These are phyloP conservation scores for Lactarius sp. DNA, from an alignment of 768 basidiomycete species.

Conservation along the genomic window DNA sequence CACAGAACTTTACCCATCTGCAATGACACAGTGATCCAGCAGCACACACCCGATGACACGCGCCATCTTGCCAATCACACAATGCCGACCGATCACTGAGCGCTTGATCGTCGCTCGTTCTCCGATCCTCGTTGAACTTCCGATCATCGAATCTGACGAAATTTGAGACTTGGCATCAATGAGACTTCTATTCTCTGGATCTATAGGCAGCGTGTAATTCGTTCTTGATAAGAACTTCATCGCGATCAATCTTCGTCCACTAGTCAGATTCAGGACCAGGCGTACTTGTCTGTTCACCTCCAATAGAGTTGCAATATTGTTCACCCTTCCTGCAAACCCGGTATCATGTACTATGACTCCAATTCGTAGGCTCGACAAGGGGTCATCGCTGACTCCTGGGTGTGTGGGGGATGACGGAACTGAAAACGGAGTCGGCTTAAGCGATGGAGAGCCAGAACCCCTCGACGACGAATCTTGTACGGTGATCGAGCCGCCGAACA, in stretches of 20 bases:
- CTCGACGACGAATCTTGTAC: constrained; percentile 5
- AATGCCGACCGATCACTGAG: constrained; percentile 58
- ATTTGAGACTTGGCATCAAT: constrained; percentile 82
- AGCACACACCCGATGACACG: constrained; percentile 79
- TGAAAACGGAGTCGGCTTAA: constrained; percentile 35
- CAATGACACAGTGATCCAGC: constrained; percentile 84
- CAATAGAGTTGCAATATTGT: constrained; percentile 70
- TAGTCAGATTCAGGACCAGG: constrained; percentile 7
- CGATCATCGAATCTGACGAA: constrained; percentile 76
- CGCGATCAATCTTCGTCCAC: constrained; percentile 23
- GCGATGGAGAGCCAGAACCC: constrained; percentile 25
- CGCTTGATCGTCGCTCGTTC: constrained; percentile 76
- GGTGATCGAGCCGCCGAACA: constrained; percentile 31
- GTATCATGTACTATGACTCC: constrained; percentile 57
- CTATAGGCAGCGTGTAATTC: constrained; percentile 51
- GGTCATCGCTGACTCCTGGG: constrained; percentile 33
- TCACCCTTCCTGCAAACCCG: constrained; percentile 59
- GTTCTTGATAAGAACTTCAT: constrained; percentile 48
- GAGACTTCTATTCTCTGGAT: constrained; percentile 57
- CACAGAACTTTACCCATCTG: constrained; percentile 59
- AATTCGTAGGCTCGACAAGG: constrained; percentile 51
- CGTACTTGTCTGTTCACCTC: constrained; percentile 77
- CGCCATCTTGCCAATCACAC: constrained; percentile 78
- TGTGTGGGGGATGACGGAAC: constrained; percentile 44
- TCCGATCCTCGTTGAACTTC: constrained; percentile 74